Percentiles rank a stretch among this genome's conserved stretches.
Conservation (phyloP, 1,284 basidiomycete species). For the Athelia psychrophila region DNA sequence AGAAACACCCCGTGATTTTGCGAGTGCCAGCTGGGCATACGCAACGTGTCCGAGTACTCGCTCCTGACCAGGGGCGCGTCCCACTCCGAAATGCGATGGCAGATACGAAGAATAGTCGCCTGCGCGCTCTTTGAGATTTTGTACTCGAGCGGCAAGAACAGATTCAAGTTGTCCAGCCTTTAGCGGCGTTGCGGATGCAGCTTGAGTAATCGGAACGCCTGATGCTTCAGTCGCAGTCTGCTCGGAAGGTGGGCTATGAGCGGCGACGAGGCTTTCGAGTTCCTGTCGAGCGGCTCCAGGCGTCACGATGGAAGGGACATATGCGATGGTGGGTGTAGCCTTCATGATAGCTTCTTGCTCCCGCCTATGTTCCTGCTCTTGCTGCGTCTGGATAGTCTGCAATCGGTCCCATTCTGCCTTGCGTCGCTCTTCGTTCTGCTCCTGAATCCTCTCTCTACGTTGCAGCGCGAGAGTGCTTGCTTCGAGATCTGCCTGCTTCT, state of each 20-base stretch:
- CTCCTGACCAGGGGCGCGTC: background rate
- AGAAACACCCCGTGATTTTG: constrained; percentile 39
- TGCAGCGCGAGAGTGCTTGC: too few relatives aligned
- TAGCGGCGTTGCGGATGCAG: background rate
- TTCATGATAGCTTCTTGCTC: too few relatives aligned
- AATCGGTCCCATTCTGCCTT: too few relatives aligned
- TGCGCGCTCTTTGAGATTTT: constrained; percentile 28
- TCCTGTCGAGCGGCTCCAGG: background rate
- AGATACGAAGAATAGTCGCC: constrained; percentile 43
- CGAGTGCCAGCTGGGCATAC: constrained; percentile 39
- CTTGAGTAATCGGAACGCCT: background rate
- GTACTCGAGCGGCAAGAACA: constrained; percentile 7
- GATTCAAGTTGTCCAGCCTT: background rate
- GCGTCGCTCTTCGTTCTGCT: too few relatives aligned
- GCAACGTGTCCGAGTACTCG: constrained; percentile 34
- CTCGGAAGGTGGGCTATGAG: background rate
- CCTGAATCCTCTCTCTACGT: too few relatives aligned
- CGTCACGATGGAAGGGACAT: too few relatives aligned
- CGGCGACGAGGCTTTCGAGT: background rate
- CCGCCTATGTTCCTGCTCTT: too few relatives aligned
- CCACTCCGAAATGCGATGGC: background rate
- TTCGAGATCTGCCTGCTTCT: too few relatives aligned
- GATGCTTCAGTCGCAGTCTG: background rate
- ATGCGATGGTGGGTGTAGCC: too few relatives aligned
- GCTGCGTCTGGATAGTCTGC: too few relatives aligned